Conservation (phyloP, 768 basidiomycete species). For the Boletus reticuloceps region DNA sequence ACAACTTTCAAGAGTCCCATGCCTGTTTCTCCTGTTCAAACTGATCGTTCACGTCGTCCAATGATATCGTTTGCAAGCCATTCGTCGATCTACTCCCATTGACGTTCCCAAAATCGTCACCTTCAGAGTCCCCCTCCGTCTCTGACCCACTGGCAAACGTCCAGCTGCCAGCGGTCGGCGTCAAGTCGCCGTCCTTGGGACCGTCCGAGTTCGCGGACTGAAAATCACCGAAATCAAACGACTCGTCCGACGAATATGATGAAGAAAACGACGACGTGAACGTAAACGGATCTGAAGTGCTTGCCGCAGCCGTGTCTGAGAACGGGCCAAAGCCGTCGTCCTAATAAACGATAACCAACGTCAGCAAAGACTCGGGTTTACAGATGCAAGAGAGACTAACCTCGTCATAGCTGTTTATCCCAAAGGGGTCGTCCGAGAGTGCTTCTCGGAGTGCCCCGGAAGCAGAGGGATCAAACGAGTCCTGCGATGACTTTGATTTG, state of each 20-base stretch:
- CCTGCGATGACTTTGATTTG: constrained; percentile 32
- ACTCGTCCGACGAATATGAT: constrained; percentile 61
- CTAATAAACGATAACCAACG: constrained; percentile 13
- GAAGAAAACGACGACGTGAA: constrained; percentile 44
- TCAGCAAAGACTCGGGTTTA: not conserved
- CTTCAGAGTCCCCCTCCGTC: constrained; percentile 29
- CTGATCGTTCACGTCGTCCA: constrained; percentile 23
- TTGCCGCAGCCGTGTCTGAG: constrained; percentile 56
- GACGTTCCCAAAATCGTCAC: constrained; percentile 29
- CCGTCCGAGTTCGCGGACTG: constrained; percentile 43
- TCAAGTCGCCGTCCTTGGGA: constrained; percentile 43
- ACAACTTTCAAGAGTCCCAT: constrained; percentile 14
- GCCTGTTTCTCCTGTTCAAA: constrained; percentile 15
- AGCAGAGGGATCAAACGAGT: constrained; percentile 46
- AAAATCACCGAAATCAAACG: constrained; percentile 82
- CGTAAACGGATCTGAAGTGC: constrained; percentile 53
- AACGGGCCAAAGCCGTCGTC: constrained; percentile 81
- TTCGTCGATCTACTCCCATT: constrained; percentile 12
- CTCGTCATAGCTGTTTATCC: constrained; percentile 45
- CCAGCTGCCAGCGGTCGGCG: constrained; percentile 70
- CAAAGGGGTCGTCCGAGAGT: constrained; percentile 51
- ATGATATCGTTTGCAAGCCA: constrained; percentile 27
- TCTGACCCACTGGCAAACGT: constrained; percentile 52
- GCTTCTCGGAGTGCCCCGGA: constrained; percentile 32
- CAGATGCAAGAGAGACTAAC: constrained; percentile 32